A percentile compares a stretch with the other conserved stretches of the same genome.
These are phyloP conservation scores for Phytophthora fragariaefolia DNA, from an alignment of 352 stramenopile genomes.

Conservation along the genomic window DNA sequence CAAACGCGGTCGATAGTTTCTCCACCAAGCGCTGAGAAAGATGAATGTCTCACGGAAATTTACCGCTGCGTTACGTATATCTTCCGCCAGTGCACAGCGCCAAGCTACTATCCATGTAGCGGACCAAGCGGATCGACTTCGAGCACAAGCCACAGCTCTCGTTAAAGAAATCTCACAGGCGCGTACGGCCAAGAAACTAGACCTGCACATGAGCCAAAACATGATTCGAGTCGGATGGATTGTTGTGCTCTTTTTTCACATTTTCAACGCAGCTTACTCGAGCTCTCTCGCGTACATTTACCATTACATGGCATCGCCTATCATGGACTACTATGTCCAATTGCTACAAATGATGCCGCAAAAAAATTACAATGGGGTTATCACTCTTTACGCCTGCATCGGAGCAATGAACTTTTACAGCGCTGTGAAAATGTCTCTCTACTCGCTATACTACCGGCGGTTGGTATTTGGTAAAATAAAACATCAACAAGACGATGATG, in stretches of 20 bases:
- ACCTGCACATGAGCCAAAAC: conserved; percentile 22
- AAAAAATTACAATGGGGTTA: conserved; percentile 29
- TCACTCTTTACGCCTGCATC: conserved; percentile 33
- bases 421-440: conserved; percentile 34
- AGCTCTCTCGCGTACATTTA: conserved; percentile 35
- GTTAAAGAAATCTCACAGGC: conserved; percentile 31
- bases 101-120: conserved; percentile 18
- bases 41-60: conserved; percentile 19
- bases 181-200: conserved; percentile 25
- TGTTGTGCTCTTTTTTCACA: conserved; percentile 39
- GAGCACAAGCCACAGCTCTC: conserved; percentile 25
- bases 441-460: conserved; percentile 35
- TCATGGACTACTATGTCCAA: conserved; percentile 40
- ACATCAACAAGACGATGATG: background rate
- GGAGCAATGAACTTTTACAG: conserved; percentile 37
- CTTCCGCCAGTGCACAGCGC: background rate
- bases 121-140: conserved; percentile 21
- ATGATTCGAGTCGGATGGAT: conserved; percentile 31
- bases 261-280: conserved; percentile 39
- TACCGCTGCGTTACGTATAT: conserved; percentile 3
- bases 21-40: background rate
- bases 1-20: too few species aligned
- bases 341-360: conserved; percentile 44
- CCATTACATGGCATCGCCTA: conserved; percentile 34
- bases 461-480: conserved; percentile 32